Percentiles rank a stretch among this genome's conserved stretches.
Evolutionary conservation across 768 basidiomycete genomes (phyloP).

Genomic region (Chalciporus pseudorubinellus): DNA sequence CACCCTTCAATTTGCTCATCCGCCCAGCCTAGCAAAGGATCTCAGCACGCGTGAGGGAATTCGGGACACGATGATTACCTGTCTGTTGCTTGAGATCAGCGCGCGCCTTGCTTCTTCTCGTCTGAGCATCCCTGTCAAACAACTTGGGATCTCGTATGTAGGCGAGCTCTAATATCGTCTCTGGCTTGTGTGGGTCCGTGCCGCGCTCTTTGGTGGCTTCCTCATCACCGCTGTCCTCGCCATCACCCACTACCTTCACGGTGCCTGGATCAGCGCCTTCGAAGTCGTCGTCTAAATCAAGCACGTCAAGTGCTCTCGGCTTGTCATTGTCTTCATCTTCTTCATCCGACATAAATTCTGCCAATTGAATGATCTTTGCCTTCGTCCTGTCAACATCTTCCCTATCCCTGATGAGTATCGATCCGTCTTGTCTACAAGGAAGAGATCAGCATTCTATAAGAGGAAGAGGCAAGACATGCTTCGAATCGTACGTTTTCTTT

Average conservation of each 20-base stretch:
- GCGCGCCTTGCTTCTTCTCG: conserved; percentile 66
- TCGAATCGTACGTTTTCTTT: conserved; percentile 53
- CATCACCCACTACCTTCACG: conserved; percentile 58
- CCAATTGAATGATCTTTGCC: conserved; percentile 74
- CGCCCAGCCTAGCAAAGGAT: conserved; percentile 50
- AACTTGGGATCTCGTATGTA: conserved; percentile 73
- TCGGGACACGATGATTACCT: conserved; percentile 38
- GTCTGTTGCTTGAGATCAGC: conserved; percentile 67
- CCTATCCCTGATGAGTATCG: conserved; percentile 51
- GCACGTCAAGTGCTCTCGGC: conserved; percentile 20
- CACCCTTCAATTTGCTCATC: conserved; percentile 93
- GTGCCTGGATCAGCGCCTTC: conserved; percentile 39
- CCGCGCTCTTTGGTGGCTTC: conserved; percentile 31
- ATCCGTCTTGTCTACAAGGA: conserved; percentile 42
- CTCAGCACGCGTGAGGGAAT: neutral
- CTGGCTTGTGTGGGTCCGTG: conserved; percentile 35
- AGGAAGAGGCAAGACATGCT: neutral
- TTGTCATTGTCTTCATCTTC: conserved; percentile 49
- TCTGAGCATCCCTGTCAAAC: conserved; percentile 75
- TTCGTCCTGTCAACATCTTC: conserved; percentile 74
- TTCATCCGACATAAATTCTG: conserved; percentile 62
- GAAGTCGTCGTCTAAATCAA: conserved; percentile 55
- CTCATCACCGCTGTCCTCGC: conserved; percentile 44
- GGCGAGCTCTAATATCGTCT: conserved; percentile 71
- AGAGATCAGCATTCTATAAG: conserved; percentile 4